A percentile compares a stretch with the other conserved stretches of the same genome.
These are phyloP conservation scores for Teunomyces aglyptinius DNA, from an alignment of 805 yeast species.

Conservation along the genomic window DNA sequence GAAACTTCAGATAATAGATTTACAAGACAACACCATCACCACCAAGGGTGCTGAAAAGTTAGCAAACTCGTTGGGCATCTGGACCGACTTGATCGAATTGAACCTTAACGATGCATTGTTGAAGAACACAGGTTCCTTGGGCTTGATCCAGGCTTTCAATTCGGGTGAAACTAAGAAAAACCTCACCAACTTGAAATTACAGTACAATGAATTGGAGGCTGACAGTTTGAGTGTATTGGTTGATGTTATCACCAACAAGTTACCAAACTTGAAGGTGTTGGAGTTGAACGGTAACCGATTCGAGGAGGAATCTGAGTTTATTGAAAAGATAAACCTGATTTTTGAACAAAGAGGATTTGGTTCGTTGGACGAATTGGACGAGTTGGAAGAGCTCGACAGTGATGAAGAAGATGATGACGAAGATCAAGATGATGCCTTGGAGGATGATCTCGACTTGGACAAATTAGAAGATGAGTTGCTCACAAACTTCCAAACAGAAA, in stretches of 20 bases:
- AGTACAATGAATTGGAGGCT: conserved; percentile 82
- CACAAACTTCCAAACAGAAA: conserved; percentile 42
- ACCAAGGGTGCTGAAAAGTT: conserved; percentile 56
- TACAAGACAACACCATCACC: conserved; percentile 96
- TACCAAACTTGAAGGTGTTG: conserved; percentile 60
- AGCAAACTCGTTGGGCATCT: conserved; percentile 47
- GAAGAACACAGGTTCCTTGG: conserved; percentile 71
- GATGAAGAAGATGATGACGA: conserved; percentile 69
- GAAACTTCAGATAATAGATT: conserved; percentile 66
- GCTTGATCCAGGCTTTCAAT: conserved; percentile 48
- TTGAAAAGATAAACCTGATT: conserved; percentile 57
- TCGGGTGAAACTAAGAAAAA: conserved; percentile 33
- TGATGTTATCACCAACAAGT: conserved; percentile 51
- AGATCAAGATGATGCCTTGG: conserved; percentile 49
- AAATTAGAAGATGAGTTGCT: conserved; percentile 52
- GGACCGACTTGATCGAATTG: conserved; percentile 73
- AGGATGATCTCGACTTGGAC: conserved; percentile 51
- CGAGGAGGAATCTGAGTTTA: conserved; percentile 76
- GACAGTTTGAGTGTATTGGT: conserved; percentile 60
- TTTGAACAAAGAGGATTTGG: conserved; percentile 76
- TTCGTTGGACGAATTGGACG: conserved; percentile 90
- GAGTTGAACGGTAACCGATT: conserved; percentile 94
- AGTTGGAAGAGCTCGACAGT: conserved; percentile 79
- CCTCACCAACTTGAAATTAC: conserved; percentile 66
- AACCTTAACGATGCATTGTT: conserved; percentile 87